Evolutionary conservation across 495 filamentous ascomycete genomes (phyloP).

Genomic region (Daldinia decipiens): DNA sequence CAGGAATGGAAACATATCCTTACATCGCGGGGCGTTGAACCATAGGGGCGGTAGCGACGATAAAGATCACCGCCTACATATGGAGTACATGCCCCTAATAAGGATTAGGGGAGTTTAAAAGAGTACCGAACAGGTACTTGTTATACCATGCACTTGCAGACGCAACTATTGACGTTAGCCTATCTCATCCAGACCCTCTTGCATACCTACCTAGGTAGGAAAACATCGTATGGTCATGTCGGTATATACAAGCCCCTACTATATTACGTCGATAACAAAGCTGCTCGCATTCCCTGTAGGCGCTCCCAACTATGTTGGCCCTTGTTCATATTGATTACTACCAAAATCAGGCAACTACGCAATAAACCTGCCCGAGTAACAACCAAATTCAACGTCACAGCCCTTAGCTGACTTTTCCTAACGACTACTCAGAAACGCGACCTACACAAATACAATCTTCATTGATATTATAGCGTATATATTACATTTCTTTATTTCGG

Average conservation of each 20-base stretch:
- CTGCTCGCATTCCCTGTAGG: conserved; percentile 10
- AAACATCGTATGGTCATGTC: conserved; percentile 21
- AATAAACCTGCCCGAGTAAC: conserved; percentile 19
- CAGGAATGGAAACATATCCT: conserved; percentile 29
- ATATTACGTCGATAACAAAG: conserved; percentile 21
- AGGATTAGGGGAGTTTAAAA: conserved; percentile 9
- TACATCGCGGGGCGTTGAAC: conserved; percentile 31
- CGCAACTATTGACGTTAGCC: conserved; percentile 35
- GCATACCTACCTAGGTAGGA: conserved; percentile 32
- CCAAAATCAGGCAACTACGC: conserved; percentile 18
- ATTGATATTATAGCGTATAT: not conserved
- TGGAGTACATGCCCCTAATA: conserved; percentile 25
- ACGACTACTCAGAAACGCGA: conserved; percentile 2
- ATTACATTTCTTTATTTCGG: not conserved
- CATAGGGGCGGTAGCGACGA: conserved; percentile 23
- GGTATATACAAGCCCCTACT: conserved; percentile 19
- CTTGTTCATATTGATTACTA: conserved; percentile 19
- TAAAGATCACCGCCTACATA: conserved; percentile 13
- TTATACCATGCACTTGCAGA: conserved; percentile 30
- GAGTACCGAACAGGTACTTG: conserved; percentile 33
- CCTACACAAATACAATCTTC: conserved; percentile 1
- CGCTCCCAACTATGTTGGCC: conserved; percentile 19
- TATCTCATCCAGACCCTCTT: conserved; percentile 23
- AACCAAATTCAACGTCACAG: conserved; percentile 13
- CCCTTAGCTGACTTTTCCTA: not conserved